Percentiles rank a stretch among this genome's conserved stretches.
These are phyloP conservation scores for Asterella californica DNA, from an alignment of 225 moss, liverwort and hornwort species.

Conservation along the genomic window DNA sequence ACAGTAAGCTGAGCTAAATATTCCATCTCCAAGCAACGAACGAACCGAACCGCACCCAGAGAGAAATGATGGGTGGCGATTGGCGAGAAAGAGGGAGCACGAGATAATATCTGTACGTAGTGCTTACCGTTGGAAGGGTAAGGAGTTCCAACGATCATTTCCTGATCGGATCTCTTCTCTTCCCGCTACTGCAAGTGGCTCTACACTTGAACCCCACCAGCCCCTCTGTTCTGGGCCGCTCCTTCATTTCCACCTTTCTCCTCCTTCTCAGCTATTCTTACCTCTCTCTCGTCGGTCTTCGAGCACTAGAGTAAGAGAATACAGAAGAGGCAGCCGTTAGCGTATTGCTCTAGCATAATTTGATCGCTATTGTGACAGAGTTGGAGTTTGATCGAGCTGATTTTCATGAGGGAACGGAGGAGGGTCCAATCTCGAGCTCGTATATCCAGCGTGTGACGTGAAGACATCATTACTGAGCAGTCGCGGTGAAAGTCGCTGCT, in stretches of 20 bases:
- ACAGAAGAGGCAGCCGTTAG: not conserved
- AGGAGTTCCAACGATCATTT: conserved; percentile 11
- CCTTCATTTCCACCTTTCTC: too few species aligned
- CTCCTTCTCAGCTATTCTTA: too few species aligned
- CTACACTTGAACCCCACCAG: not conserved
- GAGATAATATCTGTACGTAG: not conserved
- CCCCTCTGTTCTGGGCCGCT: not conserved
- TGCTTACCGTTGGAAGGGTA: conserved; percentile 7
- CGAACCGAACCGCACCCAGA: too few species aligned
- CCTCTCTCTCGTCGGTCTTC: not conserved
- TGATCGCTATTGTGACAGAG: not conserved
- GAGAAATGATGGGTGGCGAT: not conserved
- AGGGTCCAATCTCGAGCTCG: not conserved
- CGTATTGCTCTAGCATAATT: not conserved
- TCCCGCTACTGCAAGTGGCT: not conserved
- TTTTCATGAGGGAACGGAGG: not conserved
- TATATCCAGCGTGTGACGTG: not conserved
- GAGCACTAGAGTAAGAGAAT: too few species aligned
- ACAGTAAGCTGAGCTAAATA: too few species aligned
- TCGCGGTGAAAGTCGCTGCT: not conserved
- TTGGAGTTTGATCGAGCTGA: not conserved
- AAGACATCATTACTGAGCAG: not conserved
- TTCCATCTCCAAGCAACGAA: too few species aligned
- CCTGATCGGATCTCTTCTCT: conserved; percentile 2
- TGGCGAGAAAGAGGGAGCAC: not conserved